Base-by-base conservation (phyloP, 2,329 filamentous ascomycete genomes). In the Zymoseptoria crescenta region DNA sequence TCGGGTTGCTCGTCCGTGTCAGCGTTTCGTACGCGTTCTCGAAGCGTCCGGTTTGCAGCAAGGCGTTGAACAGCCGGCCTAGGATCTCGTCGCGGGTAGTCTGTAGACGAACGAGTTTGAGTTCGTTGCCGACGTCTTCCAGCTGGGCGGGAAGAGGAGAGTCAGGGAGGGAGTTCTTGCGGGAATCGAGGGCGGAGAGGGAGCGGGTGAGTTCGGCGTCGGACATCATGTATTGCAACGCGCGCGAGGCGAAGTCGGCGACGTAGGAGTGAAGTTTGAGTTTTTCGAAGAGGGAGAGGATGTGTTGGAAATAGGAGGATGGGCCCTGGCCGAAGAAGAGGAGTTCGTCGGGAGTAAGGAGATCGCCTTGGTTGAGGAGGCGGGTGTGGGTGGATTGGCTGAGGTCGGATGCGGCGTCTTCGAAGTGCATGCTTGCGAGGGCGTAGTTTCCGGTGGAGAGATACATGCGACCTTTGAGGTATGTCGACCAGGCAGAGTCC, bases 301-400 rank as follows among this genome's bases (percentile, higher is more conserved):
- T 83, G 72, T 99, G 94, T 49, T 87, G 85, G 73, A 95, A 95
- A 75, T 96, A 99, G 63, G 83, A 86, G 4, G 90, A 83, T 49
- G 92, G 80, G 1, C 93, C 94, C 58, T 84, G 83, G 69, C 91
- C 81, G 69, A 87, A 86, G 56, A 72, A 77, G 56, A 80, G 78
- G 10, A 86, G 87, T 65, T 96, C 90, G 1, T 87, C 84, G 24
- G 90, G 84, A 56, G 88, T 86, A 21, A 97, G 80, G 13, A 96
- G 81, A 8, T 85, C 84, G 50, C 78, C 76, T 7, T 80, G 30
- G 35, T 54, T 21, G 8, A 21, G 61, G 58, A 30, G 59, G 45
- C 29, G 24, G 24, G 51, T 29, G 27, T 52, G 27, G n/a, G 20
- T 27, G 20, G 29, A 16, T 20, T 62, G 52, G 13, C 65, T 56